phyloP scores from a whole-genome alignment of 345 rosid genomes.

The Eucalyptus camaldulensis region DNA sequence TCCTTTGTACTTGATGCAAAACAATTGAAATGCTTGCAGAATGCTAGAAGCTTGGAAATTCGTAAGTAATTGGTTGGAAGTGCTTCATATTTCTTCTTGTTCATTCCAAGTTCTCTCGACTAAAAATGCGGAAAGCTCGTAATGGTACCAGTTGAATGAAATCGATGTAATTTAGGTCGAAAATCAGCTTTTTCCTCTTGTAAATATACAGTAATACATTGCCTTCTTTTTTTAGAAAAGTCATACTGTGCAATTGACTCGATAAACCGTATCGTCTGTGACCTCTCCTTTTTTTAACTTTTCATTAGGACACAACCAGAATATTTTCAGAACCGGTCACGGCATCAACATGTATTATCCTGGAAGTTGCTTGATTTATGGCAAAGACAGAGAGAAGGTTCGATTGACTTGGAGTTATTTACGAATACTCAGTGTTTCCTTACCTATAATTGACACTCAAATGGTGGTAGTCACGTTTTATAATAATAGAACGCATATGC shows the following conservation, averaged over 20 bases:
- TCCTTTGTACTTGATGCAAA: too few species aligned
- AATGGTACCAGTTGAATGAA: neutral
- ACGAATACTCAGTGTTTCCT: neutral
- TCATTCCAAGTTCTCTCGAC: too few species aligned
- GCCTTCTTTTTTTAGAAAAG: fast-evolving
- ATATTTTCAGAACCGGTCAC: neutral
- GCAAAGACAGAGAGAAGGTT: neutral
- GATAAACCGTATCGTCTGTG: neutral
- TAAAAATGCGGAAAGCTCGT: neutral
- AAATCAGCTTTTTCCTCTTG: neutral
- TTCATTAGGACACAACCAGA: neutral
- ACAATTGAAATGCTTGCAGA: too few species aligned
- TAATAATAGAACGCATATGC: neutral
- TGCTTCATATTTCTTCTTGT: too few species aligned
- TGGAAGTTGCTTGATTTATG: neutral
- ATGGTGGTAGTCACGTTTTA: neutral
- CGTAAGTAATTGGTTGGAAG: too few species aligned
- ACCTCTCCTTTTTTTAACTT: neutral
- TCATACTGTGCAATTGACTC: fast-evolving
- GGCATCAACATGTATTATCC: neutral
- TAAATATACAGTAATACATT: neutral
- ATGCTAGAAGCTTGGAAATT: too few species aligned
- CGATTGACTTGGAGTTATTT: neutral
- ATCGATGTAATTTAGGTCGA: neutral
- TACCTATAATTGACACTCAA: neutral